Conservation (phyloP, 2,329 filamentous ascomycete genomes). For the Pseudomassariella vexata region DNA sequence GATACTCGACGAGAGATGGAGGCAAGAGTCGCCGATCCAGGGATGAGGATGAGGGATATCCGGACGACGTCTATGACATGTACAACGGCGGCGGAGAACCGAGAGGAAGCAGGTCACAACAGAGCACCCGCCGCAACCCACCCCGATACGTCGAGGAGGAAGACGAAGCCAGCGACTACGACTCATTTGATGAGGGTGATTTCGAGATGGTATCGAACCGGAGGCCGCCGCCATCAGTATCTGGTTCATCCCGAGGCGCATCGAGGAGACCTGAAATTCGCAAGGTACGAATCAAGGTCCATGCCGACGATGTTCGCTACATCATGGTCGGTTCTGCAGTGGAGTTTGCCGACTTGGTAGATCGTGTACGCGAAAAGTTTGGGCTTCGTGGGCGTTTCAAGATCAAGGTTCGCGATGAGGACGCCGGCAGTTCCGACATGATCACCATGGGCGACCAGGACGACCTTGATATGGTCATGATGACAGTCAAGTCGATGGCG, state of each 20-base stretch:
- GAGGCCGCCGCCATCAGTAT: conserved; percentile 40
- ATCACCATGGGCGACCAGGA: conserved; percentile 97
- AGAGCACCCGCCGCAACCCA: conserved; percentile 36
- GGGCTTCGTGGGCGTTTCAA: conserved; percentile 72
- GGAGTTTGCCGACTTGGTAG: conserved; percentile 71
- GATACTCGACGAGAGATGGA: conserved; percentile 34
- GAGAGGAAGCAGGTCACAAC: conserved; percentile 29
- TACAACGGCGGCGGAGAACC: conserved; percentile 39
- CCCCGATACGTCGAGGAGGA: conserved; percentile 74
- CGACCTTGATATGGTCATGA: conserved; percentile 83
- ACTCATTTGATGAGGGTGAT: conserved; percentile 68
- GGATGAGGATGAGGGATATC: conserved; percentile 58
- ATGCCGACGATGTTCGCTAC: conserved; percentile 85
- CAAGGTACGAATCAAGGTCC: conserved; percentile 87
- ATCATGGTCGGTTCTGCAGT: conserved; percentile 74
- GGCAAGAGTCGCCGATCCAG: conserved; percentile 28
- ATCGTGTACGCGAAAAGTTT: conserved; percentile 83
- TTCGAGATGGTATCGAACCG: conserved; percentile 70
- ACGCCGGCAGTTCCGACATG: conserved; percentile 73
- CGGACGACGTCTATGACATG: conserved; percentile 66
- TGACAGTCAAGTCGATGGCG: conserved; percentile 60
- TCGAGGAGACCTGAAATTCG: conserved; percentile 62
- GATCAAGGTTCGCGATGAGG: conserved; percentile 83
- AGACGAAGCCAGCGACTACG: conserved; percentile 67
- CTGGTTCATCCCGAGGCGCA: conserved; percentile 44